These are phyloP conservation scores for Nannochloropsis gaditana DNA, from an alignment of 108 stramenopile species.

Conservation along the genomic window DNA sequence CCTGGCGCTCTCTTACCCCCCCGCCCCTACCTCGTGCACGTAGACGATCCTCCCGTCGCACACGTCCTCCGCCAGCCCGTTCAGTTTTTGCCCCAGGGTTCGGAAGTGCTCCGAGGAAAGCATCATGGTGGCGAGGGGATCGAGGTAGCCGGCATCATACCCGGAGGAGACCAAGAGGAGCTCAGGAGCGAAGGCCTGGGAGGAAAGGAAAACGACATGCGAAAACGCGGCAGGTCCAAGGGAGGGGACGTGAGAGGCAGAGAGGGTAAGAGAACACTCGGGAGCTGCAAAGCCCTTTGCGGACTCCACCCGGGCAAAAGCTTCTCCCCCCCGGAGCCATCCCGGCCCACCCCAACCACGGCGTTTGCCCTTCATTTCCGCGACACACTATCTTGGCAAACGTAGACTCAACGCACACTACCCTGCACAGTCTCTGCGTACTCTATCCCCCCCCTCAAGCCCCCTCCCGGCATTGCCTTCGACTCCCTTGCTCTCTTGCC, in stretches of 20 bases:
- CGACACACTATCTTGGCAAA: too few species aligned
- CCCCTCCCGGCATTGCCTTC: too few species aligned
- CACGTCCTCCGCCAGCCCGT: conserved; percentile 34
- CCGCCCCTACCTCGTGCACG: conserved; percentile 53
- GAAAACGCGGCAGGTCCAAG: neutral
- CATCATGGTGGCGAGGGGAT: conserved; percentile 57
- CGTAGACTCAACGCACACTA: too few species aligned
- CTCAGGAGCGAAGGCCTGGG: neutral
- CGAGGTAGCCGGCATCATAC: conserved; percentile 56
- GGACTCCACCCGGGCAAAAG: too few species aligned
- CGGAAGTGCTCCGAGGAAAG: conserved; percentile 52
- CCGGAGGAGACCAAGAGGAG: conserved; percentile 52
- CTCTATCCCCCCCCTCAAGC: too few species aligned
- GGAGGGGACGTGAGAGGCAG: neutral
- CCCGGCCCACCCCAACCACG: too few species aligned
- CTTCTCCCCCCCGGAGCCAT: too few species aligned
- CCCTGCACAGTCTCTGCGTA: too few species aligned
- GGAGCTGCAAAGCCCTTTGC: too few species aligned
- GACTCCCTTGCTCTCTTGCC: too few species aligned
- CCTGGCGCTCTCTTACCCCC: neutral
- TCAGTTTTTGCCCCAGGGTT: conserved; percentile 36
- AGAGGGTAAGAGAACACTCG: neutral
- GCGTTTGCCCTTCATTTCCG: too few species aligned
- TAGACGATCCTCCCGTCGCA: conserved; percentile 52
- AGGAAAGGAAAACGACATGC: neutral